Base-by-base conservation (phyloP, 768 basidiomycete species). In the Scleroderma citrinum region DNA sequence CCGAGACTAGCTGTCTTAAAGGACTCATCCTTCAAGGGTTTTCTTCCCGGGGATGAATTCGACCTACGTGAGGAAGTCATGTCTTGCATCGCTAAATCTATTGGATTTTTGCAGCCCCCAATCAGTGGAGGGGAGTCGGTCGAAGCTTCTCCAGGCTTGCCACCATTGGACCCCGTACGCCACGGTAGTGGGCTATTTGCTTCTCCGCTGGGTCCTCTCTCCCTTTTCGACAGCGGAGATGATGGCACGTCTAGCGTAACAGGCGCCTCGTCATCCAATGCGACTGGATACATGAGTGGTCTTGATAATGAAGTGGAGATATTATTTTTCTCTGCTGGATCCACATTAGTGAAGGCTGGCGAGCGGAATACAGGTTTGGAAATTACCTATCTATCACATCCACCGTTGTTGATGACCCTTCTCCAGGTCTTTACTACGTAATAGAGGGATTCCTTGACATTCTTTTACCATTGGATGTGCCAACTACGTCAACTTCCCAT, bases 231-330 rank as follows among this genome's bases (percentile, higher is more conserved):
- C 49, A 66, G 79, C 7, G 81, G 78, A 10, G 85, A 89, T 57
- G 88, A 89, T 59, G 65, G 56, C n/a, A 62, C 66, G 5, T 86
- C 85, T 12, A 87, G 79, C 48, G 71, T 80, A 50, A 84, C 85
- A 0, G 81, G 76, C 26, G 75, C 70, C 36, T 83, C 83, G 14
- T 78, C 77, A 7, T 69, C 73, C 16, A 78, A 70, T 19, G 62
- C 67, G 21, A 78, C 74, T 29, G 59, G 65, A 17, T 82, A 85
- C 56, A 76, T 91, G 71, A 84, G 76, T 56, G 94, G 92, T 17
- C 71, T 99, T 13, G 93, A 96, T 61, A 98, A 97, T 49, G 91
- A 96, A 62, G 90, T 98, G 1, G 96, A 99, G 65, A 95, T 99
- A 45, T 65, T 97, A 29, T 97, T 85, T 66, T 98, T 92, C 69